phyloP scores from a whole-genome alignment of 495 filamentous ascomycete species.

The Venustampulla echinocandica region DNA sequence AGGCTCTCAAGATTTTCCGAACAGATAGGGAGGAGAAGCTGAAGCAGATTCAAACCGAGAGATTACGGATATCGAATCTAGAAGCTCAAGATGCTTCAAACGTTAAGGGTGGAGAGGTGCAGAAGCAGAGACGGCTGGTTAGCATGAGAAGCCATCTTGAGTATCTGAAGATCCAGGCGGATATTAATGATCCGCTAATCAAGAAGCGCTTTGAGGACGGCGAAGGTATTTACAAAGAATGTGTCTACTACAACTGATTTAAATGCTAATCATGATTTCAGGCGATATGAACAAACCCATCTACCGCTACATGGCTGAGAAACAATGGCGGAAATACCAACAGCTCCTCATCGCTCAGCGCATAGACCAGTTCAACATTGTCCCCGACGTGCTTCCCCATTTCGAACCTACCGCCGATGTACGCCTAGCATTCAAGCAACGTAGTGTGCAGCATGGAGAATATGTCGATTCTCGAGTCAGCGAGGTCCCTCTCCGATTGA shows the following conservation, averaged over 20 bases:
- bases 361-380: constrained; percentile 76
- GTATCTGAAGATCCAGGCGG: constrained; percentile 75
- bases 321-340: constrained; percentile 77
- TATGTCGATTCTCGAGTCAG: constrained; percentile 64
- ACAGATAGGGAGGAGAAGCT: constrained; percentile 79
- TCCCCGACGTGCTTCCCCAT: constrained; percentile 86
- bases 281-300: constrained; percentile 95
- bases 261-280: constrained; percentile 29
- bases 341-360: constrained; percentile 72
- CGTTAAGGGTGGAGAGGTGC: constrained; percentile 47
- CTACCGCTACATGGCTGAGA: constrained; percentile 82
- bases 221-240: constrained; percentile 47
- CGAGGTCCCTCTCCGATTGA: constrained; percentile 61
- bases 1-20: constrained; percentile 74
- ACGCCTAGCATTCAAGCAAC: constrained; percentile 64
- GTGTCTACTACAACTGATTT: not conserved
- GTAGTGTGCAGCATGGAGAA: constrained; percentile 61
- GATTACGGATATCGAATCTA: constrained; percentile 46
- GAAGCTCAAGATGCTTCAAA: constrained; percentile 48
- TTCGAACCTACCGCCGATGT: constrained; percentile 75
- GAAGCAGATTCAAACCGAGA: constrained; percentile 44
- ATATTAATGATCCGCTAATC: constrained; percentile 91
- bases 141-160: constrained; percentile 69
- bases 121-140: constrained; percentile 55
- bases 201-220: constrained; percentile 96